Evolutionary conservation across 2,329 filamentous ascomycete species (phyloP), one percentile per base, ranked within the genome.

Genomic region (Cercospora zeae-maydis): DNA sequence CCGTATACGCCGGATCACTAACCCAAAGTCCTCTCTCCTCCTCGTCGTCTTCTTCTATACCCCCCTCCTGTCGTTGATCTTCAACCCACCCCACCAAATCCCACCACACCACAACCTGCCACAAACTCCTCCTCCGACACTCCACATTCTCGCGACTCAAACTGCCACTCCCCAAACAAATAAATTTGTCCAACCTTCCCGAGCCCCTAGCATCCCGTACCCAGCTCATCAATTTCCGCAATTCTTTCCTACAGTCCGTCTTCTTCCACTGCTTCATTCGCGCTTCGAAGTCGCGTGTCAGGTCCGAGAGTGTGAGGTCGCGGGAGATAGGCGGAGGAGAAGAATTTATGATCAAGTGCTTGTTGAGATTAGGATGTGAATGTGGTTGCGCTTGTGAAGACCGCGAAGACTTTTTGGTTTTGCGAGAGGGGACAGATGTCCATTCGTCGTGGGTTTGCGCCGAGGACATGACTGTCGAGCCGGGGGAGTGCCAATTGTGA

Each of bases 21-120:
- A 67, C 72, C 34, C 62, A 69, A 9, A 72, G 45, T 21, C 63
- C 62, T 16, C 70, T 49, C n/a, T 16, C 31, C 8, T 57, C 49
- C 13, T 30, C 53, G 34, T 63, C 59, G 3, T 27, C 24, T 27
- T 27, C 24, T 27, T 27, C 24, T 27, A 27, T 3, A 3, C 24
- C 52, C 42, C 36, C 34, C 16, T 61, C 16, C 6, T 16, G 19
- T 9, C 55, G 27, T 16, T 21, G 9, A 2, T 31, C 45, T 13
- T 16, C 21, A 8, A 53, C 11, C 30, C 24, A 39, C 8, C 63
- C 52, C 13, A 69, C 64, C 10, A 72, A 54, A 45, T 74, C 74
- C 55, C 71, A 55, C 21, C 75, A 75, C 3, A 71, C 69, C 2
- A 69, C 73, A 27, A 72, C 63, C 63, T 76, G 74, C 68, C 69